Base-by-base conservation (phyloP, 768 basidiomycete genomes). In the Roridomyces roridus region DNA sequence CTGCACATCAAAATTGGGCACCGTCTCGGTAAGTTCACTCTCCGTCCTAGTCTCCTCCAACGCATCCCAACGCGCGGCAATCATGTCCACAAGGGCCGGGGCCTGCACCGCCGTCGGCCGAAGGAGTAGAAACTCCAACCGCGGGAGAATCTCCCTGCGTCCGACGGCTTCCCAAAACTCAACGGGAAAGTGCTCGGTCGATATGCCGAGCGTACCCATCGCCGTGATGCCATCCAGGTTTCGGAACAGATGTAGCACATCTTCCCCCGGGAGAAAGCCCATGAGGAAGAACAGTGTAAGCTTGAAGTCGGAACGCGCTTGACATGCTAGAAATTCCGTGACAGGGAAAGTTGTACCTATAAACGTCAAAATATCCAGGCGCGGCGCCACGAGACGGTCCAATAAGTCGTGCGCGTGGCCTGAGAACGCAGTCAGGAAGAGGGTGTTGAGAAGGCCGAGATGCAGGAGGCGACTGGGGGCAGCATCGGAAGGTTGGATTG, bases 141-240 rank as follows among this genome's bases (percentile, higher is more conserved):
- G 24, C 12, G 56, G 44, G 8, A 51, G 18, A 8, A 51, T 28
- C 11, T 57, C 56, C 2, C 4, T 23, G 24, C 50, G 50, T n/a
- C 56, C 50, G 14, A 57, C 28, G n/a, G 29, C 25, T 35, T 41
- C 44, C 56, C 56, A 57, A 24, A 57, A 29, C 15, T 44, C 12
- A 2, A 15, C n/a, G 29, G 56, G 56, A 36, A 57, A 51, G 39
- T 57, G 49, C 8, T 57, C 56, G 1, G 50, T 40, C 18, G 50
- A 45, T 6, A 50, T 20, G 2, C 37, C 28, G 23, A 57, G 12
- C 3, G 44, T 26, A 1, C 8, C 10, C 1, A 57, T 49, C 6
- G 17, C 23, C 14, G 20, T 41, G 24, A 51, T 1, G 7, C 42
- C 46, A 3, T 23, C 6, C 2, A 57, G 9, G 3, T 35, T 37